A percentile compares a stretch with the other conserved stretches of the same genome.
These are phyloP conservation scores for Tulasnella sp. DNA, from an alignment of 768 basidiomycete species.

Conservation along the genomic window DNA sequence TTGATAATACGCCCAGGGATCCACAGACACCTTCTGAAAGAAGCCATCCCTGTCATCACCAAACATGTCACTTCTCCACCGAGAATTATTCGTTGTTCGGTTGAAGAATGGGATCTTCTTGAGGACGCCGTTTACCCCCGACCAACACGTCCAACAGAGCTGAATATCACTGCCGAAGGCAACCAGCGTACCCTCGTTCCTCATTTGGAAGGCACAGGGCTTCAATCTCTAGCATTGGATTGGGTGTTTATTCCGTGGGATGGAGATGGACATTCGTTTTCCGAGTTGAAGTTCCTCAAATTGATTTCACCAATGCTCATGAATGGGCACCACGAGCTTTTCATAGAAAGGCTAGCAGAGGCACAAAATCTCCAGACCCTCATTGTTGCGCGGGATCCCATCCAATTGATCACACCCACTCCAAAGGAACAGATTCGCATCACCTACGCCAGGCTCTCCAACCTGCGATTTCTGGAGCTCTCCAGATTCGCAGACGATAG, in stretches of 20 bases:
- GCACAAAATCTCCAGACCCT: not conserved
- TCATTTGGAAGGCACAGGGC: not conserved
- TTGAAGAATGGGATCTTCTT: not conserved
- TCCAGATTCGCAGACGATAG: not conserved
- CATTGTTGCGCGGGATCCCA: not conserved
- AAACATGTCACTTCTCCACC: constrained; percentile 13
- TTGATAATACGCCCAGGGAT: not conserved
- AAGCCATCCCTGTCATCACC: not conserved
- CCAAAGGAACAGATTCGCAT: not conserved
- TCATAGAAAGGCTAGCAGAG: not conserved
- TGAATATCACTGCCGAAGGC: not conserved
- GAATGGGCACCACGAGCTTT: not conserved
- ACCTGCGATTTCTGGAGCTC: not conserved
- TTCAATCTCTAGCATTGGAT: not conserved
- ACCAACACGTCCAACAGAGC: not conserved
- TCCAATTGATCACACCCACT: not conserved
- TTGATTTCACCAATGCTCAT: not conserved
- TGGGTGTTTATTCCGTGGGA: not conserved
- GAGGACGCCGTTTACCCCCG: not conserved
- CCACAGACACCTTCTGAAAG: not conserved
- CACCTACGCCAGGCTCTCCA: not conserved
- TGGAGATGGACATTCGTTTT: not conserved
- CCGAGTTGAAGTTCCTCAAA: not conserved
- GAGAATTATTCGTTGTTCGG: not conserved
- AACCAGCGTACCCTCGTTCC: not conserved